Conservation (phyloP, 345 rosid species). For the Erodium maritimum region DNA sequence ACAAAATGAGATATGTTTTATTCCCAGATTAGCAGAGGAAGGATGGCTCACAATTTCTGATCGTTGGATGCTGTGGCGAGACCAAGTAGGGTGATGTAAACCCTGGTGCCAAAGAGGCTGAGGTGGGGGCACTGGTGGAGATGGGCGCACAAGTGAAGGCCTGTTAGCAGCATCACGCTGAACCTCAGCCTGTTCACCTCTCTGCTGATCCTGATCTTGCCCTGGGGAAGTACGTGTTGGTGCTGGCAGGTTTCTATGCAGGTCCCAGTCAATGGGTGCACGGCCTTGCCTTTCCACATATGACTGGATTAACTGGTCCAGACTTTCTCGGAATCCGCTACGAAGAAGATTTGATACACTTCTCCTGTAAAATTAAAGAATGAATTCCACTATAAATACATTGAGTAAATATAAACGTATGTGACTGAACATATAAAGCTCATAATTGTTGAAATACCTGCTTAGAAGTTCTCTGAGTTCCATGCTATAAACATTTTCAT, state of each 20-base stretch:
- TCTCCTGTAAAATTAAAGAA: slow-evolving; percentile 40
- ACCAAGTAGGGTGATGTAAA: slow-evolving; percentile 72
- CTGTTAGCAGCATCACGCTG: slow-evolving; percentile 38
- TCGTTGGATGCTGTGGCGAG: slow-evolving; percentile 81
- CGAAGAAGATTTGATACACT: slow-evolving; percentile 95
- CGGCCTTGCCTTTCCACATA: slow-evolving; percentile 88
- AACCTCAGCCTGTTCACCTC: slow-evolving; percentile 47
- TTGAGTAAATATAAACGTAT: not conserved
- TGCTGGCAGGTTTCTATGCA: slow-evolving; percentile 61
- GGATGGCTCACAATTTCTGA: slow-evolving; percentile 69
- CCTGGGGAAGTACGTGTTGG: slow-evolving; percentile 51
- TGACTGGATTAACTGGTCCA: slow-evolving; percentile 90
- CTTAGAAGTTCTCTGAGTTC: slow-evolving; percentile 94
- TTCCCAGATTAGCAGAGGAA: slow-evolving; percentile 1
- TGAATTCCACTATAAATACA: slow-evolving; percentile 6
- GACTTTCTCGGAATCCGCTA: slow-evolving; percentile 97
- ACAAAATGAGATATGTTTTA: not conserved
- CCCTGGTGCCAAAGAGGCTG: slow-evolving; percentile 95
- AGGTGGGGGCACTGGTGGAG: slow-evolving; percentile 87
- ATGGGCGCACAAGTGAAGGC: slow-evolving; percentile 53
- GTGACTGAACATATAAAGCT: slow-evolving; percentile 1
- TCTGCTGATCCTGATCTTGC: slow-evolving; percentile 51
- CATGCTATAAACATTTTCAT: slow-evolving; percentile 88
- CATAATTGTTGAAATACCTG: slow-evolving; percentile 42
- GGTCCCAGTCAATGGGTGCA: slow-evolving; percentile 88